phyloP scores from a whole-genome alignment of 306 rosid species.

The Quercus variabilis region DNA sequence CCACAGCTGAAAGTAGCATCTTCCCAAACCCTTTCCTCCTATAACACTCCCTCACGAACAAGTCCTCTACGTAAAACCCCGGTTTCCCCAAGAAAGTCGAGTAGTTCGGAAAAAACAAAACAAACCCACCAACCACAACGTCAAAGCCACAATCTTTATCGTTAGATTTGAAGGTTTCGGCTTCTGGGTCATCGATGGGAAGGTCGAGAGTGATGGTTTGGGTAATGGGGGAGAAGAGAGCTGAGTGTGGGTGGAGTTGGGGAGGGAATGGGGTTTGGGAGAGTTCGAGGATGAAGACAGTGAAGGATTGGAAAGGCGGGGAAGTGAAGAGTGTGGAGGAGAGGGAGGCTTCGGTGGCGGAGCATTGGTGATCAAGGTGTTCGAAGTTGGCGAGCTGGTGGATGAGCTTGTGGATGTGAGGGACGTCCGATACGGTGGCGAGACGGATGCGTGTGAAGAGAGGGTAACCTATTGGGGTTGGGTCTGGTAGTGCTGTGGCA shows the following conservation, averaged over 20 bases:
- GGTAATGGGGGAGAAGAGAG: conserved; percentile 31
- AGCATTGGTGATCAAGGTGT: conserved; percentile 55
- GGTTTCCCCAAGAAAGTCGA: conserved; percentile 64
- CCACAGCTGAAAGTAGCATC: conserved; percentile 64
- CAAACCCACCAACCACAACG: conserved; percentile 60
- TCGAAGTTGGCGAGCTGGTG: conserved; percentile 83
- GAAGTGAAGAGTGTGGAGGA: conserved; percentile 58
- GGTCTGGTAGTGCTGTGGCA: conserved; percentile 15
- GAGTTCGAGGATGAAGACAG: conserved; percentile 72
- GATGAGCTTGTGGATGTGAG: conserved; percentile 80
- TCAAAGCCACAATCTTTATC: not conserved
- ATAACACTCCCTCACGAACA: conserved; percentile 77
- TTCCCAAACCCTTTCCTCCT: conserved; percentile 77
- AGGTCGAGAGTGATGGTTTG: conserved; percentile 37
- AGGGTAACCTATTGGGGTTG: conserved; percentile 43
- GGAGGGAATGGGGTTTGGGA: conserved; percentile 47
- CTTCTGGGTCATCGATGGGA: conserved; percentile 63
- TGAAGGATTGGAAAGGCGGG: conserved; percentile 74
- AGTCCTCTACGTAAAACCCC: conserved; percentile 75
- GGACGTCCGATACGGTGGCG: conserved; percentile 56
- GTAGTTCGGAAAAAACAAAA: conserved; percentile 71
- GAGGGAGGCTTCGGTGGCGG: conserved; percentile 71
- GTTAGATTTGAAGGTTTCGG: conserved; percentile 29
- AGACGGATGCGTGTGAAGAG: conserved; percentile 76
- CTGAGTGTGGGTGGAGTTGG: not conserved